These are phyloP conservation scores for Gigaspora rosea DNA, from an alignment of 192 early-diverging fungal genomes.

Conservation along the genomic window DNA sequence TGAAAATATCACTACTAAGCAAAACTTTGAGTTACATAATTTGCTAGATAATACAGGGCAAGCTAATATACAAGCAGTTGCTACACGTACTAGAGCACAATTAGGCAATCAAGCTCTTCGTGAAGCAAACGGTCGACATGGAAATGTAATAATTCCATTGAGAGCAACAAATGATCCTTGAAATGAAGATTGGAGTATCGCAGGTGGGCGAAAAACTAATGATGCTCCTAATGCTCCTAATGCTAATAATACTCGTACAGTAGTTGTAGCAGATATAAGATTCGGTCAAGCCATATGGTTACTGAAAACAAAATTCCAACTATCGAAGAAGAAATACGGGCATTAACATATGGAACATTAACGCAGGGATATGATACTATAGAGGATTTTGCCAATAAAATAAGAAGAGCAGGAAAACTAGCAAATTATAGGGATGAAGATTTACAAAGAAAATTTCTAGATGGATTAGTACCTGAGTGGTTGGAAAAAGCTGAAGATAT, in stretches of 20 bases:
- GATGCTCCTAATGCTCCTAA: neutral
- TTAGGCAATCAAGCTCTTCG: neutral
- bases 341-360: conserved; percentile 9
- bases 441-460: neutral
- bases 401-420: neutral
- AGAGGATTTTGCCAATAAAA: conserved; percentile 16
- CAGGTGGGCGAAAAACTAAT: neutral
- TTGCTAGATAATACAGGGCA: neutral
- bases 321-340: neutral
- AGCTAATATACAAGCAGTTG: neutral
- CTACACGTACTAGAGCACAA: neutral
- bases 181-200: neutral
- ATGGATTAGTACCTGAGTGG: conserved; percentile 8
- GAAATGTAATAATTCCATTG: neutral
- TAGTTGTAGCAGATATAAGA: neutral
- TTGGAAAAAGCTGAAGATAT: conserved; percentile 16
- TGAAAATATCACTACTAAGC: conserved; percentile 3
- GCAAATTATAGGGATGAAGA: conserved; percentile 3
- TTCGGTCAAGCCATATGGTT: conserved; percentile 4
- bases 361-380: conserved; percentile 1
- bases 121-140: neutral
- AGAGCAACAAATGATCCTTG: neutral
- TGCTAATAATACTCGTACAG: neutral
- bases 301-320: neutral
- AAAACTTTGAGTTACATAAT: neutral